These are phyloP conservation scores for Ustilago esculenta DNA, from an alignment of 1,284 basidiomycete genomes.

Conservation along the genomic window DNA sequence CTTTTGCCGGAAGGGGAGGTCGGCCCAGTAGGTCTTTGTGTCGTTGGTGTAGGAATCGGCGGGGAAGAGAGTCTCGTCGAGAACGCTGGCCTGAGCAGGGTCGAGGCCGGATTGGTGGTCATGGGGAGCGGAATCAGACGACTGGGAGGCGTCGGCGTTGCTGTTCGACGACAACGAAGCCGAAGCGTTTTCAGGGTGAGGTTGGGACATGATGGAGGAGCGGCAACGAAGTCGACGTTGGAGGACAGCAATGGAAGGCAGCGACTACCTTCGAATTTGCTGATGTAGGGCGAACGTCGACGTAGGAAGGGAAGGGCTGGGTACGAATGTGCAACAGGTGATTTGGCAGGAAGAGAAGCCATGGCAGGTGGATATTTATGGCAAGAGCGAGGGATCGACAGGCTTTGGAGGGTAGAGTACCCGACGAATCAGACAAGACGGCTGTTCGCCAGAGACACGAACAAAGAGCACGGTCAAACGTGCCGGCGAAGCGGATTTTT, in stretches of 20 bases:
- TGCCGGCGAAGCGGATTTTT: conserved; percentile 13
- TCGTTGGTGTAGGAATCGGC: conserved; percentile 60
- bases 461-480: conserved; percentile 5
- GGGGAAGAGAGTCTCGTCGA: conserved; percentile 61
- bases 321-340: too few species aligned
- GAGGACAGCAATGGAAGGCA: neutral
- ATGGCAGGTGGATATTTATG: too few species aligned
- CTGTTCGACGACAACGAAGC: conserved; percentile 12
- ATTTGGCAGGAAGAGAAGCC: too few species aligned
- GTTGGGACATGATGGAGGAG: conserved; percentile 12
- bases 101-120: conserved; percentile 1
- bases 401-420: too few species aligned
- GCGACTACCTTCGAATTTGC: neutral
- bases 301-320: neutral
- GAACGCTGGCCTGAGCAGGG: conserved; percentile 26
- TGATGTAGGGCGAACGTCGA: neutral
- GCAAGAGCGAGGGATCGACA: neutral
- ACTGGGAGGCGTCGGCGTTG: conserved; percentile 8
- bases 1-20: conserved; percentile 61
- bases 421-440: too few species aligned
- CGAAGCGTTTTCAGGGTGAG: conserved; percentile 18
- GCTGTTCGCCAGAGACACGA: too few species aligned
- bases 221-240: neutral
- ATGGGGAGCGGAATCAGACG: conserved; percentile 9
- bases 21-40: conserved; percentile 67